Percentiles rank a stretch among this genome's conserved stretches.
These are phyloP conservation scores for Albophoma yamanashiensis DNA, from an alignment of 2,329 filamentous ascomycete genomes.

Conservation along the genomic window DNA sequence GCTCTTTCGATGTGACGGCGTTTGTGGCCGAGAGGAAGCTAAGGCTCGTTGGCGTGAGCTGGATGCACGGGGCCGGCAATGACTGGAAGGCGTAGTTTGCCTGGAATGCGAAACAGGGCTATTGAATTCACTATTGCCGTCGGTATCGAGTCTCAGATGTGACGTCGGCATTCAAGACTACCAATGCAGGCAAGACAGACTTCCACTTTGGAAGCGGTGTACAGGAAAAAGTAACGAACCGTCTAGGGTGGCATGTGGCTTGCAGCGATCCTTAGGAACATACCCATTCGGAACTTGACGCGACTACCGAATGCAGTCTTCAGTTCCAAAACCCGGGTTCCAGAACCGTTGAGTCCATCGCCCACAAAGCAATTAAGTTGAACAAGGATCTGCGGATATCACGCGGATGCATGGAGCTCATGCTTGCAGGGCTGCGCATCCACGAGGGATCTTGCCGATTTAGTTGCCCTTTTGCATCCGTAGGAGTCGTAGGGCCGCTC, in stretches of 20 bases:
- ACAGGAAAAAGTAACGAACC: background rate
- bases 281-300: background rate
- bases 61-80: slow-evolving; percentile 35
- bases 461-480: no score
- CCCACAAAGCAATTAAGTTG: background rate
- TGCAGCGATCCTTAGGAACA: background rate
- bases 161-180: background rate
- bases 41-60: slow-evolving; percentile 28
- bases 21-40: slow-evolving; percentile 28
- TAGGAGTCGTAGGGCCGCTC: no score
- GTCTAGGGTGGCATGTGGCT: background rate
- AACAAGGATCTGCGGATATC: background rate
- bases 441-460: background rate
- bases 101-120: background rate
- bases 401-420: background rate
- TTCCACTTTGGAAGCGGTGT: background rate
- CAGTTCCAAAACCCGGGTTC: background rate
- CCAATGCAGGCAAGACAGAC: background rate
- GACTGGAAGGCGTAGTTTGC: slow-evolving; percentile 22
- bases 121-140: background rate
- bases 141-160: background rate
- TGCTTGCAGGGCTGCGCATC: background rate
- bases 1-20: slow-evolving; percentile 27
- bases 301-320: background rate
- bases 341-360: background rate